These are phyloP conservation scores for Aspergillus uvarum DNA, from an alignment of 2,329 filamentous ascomycete species.

Conservation along the genomic window DNA sequence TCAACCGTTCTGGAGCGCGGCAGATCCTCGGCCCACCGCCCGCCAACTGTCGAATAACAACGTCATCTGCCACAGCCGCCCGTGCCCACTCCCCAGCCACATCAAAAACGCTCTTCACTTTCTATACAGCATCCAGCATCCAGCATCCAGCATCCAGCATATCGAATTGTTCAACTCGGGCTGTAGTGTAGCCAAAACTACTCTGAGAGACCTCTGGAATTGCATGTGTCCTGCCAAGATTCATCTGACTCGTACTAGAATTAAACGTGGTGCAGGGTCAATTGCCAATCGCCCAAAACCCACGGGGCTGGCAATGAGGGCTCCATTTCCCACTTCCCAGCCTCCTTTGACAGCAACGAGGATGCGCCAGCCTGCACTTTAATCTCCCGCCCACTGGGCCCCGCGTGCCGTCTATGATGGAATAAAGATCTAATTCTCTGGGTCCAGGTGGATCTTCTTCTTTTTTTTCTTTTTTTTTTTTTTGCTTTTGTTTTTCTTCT, in stretches of 20 bases:
- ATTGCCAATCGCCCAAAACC: conserved; percentile 12
- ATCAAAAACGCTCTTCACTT: neutral
- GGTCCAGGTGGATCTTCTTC: conserved; percentile 1
- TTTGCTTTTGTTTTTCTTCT: neutral
- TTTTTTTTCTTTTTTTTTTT: neutral
- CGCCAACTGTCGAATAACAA: neutral
- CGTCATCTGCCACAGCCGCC: neutral
- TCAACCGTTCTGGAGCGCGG: neutral
- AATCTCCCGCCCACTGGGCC: conserved; percentile 16
- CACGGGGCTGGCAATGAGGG: conserved; percentile 17
- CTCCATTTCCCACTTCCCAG: conserved; percentile 14
- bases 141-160: too few species aligned
- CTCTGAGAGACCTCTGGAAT: neutral
- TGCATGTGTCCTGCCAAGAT: neutral
- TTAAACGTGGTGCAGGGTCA: neutral
- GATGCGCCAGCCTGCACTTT: conserved; percentile 22
- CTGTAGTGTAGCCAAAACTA: neutral
- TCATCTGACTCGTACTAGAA: neutral
- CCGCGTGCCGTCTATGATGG: conserved; percentile 18
- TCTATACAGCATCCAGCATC: too few species aligned
- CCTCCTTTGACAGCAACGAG: conserved; percentile 22
- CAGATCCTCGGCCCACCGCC: neutral
- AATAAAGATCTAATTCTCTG: conserved; percentile 2
- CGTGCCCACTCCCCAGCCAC: neutral
- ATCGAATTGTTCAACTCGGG: neutral